Percentiles rank a stretch among this genome's conserved stretches.
These are phyloP conservation scores for Eragrostis nindensis DNA, from an alignment of 176 grass and related monocot genomes.

Conservation along the genomic window DNA sequence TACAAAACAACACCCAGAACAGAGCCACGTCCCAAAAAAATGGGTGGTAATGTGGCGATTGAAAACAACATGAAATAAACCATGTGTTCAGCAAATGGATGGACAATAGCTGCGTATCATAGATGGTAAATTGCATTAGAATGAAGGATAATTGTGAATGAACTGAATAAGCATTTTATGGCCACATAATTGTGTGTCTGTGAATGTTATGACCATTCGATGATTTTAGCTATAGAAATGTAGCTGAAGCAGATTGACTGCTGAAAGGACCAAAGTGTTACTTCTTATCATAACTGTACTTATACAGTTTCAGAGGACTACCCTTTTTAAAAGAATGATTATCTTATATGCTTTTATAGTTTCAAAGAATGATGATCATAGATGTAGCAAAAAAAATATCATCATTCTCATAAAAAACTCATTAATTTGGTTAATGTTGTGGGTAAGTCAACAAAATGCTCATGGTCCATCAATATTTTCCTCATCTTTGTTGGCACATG, in stretches of 20 bases:
- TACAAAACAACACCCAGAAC: constrained; percentile 5
- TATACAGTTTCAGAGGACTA: neutral
- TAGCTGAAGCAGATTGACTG: neutral
- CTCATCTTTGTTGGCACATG: neutral
- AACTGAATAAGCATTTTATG: neutral
- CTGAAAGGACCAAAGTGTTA: neutral
- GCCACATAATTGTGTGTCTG: neutral
- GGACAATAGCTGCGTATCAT: constrained; percentile 72
- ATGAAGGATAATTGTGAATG: neutral
- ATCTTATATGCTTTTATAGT: too few species aligned
- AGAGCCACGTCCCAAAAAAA: constrained; percentile 30
- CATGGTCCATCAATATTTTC: neutral
- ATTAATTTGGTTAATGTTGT: neutral
- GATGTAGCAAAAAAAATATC: too few species aligned
- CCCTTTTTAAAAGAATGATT: neutral
- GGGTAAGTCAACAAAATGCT: neutral
- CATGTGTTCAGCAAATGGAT: constrained; percentile 87
- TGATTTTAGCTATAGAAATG: constrained; percentile 6
- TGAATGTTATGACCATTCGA: neutral
- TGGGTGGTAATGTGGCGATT: constrained; percentile 49
- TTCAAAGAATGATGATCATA: neutral
- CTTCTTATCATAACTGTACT: neutral
- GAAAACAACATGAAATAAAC: constrained; percentile 74
- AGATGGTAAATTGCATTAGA: constrained; percentile 38
- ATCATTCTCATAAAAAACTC: too few species aligned